Base-by-base conservation (phyloP, 2,329 filamentous ascomycete species). In the Monosporascus ibericus region DNA sequence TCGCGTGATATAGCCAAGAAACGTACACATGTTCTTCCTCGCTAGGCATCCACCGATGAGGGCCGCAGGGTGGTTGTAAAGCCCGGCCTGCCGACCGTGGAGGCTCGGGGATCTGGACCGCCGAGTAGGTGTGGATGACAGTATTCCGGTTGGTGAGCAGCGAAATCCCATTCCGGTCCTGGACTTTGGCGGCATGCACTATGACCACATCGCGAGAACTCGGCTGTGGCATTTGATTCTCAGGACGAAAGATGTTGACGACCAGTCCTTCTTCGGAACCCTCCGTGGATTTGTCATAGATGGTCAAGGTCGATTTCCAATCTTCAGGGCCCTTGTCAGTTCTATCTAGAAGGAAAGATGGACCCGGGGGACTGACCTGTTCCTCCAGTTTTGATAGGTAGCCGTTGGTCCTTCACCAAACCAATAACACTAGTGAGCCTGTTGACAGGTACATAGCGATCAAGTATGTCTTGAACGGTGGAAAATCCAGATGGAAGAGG, bases 391-490 rank as follows among this genome's bases (percentile, higher is more conserved):
- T 65, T 52, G 0, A 72, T 74, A 1, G 82, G 79, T 1, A 75
- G 68, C 52, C 81, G 76, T 48, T 76, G 77, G 60, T 92, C 88
- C 49, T 82, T 80, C 3, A 92, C 80, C 5, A 92, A 69, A 1
- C 90, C 91, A 48, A 90, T 78, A 40, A 94, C 70, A 68, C 75
- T 86, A 57, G 85, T 72, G 6, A 72, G 53, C 2, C 42, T 59
- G 27, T 64, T 57, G 25, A 59, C 17, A 8, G 58, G 47, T 46
- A 68, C 51, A 24, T 66, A 64, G 20, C 67, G 68, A 48, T 77
- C 68, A 55, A 83, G 60, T 20, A 82, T 63, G 30, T 75, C 65
- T 56, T 70, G 63, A 58, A 77, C 67, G 14, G 64, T 50, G 7
- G 52, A 61, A 59, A 81, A 81, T 38, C 69, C 68, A 2, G 65